phyloP scores from a whole-genome alignment of 228 moss, liverwort and hornwort species.

The Sphagnum fallax region DNA sequence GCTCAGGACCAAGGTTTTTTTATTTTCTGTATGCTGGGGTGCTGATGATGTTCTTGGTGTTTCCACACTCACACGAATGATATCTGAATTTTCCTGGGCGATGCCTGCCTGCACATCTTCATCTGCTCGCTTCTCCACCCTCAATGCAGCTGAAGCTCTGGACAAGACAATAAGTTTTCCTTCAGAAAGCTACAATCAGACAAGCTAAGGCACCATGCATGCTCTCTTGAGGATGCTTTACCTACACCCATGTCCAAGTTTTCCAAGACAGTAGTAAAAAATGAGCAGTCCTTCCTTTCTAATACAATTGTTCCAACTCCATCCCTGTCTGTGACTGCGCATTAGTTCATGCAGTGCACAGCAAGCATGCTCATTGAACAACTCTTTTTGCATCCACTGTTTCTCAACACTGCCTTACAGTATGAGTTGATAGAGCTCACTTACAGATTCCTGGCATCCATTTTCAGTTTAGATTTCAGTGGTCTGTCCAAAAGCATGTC shows the following conservation, averaged over 20 bases:
- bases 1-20: slow-evolving; percentile 19
- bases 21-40: slow-evolving; percentile 15
- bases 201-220: too few species aligned
- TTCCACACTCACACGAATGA: slow-evolving; percentile 11
- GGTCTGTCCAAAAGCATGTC: slow-evolving; percentile 13
- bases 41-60: slow-evolving; percentile 11
- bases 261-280: too few species aligned
- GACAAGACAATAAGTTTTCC: background rate
- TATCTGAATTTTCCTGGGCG: slow-evolving; percentile 12
- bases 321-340: too few species aligned
- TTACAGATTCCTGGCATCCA: slow-evolving; percentile 28
- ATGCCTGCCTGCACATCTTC: slow-evolving; percentile 10
- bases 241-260: too few species aligned
- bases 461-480: slow-evolving; percentile 22
- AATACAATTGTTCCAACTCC: too few species aligned
- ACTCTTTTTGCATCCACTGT: too few species aligned
- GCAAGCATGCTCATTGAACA: too few species aligned
- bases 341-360: too few species aligned
- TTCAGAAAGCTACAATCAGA: too few species aligned
- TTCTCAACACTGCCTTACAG: too few species aligned
- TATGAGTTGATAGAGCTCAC: background rate
- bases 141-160: slow-evolving; percentile 19
- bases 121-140: slow-evolving; percentile 17
- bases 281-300: too few species aligned
- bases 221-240: too few species aligned